Evolutionary conservation across 768 basidiomycete species (phyloP).

Genomic region (Boletus pseudo-olivaceus): DNA sequence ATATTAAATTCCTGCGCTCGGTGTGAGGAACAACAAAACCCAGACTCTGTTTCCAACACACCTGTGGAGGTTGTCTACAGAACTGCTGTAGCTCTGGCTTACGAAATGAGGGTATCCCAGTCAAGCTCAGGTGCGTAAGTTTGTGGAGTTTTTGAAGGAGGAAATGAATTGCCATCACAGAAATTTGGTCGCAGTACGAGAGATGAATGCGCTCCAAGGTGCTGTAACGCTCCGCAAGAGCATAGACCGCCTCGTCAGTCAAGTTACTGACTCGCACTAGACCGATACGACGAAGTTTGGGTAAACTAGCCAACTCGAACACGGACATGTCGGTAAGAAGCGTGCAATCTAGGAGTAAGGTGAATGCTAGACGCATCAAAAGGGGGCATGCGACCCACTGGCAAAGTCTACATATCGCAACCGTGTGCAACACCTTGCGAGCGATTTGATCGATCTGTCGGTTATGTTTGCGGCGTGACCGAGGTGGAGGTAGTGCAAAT

Average conservation of each 20-base stretch:
- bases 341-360: conserved; percentile 60
- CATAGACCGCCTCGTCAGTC: conserved; percentile 90
- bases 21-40: conserved; percentile 1
- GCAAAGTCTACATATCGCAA: conserved; percentile 96
- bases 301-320: conserved; percentile 81
- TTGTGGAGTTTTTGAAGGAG: conserved; percentile 86
- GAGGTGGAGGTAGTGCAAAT: conserved; percentile 92
- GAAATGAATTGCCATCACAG: conserved; percentile 87
- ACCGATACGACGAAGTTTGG: conserved; percentile 90
- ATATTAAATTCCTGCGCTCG: conserved; percentile 78
- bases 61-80: conserved; percentile 83
- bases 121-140: conserved; percentile 91
- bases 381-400: conserved; percentile 50
- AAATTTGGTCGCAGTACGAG: conserved; percentile 95
- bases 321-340: conserved; percentile 92
- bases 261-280: conserved; percentile 90
- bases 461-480: conserved; percentile 90
- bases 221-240: conserved; percentile 79
- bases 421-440: conserved; percentile 85
- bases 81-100: conserved; percentile 82
- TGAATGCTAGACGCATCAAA: conserved; percentile 1
- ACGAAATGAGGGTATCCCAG: conserved; percentile 93
- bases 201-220: conserved; percentile 94
- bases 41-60: conserved; percentile 36
- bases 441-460: conserved; percentile 77